Base-by-base conservation (phyloP, 2,329 filamentous ascomycete genomes). In the Acrodontium crateriforme region DNA sequence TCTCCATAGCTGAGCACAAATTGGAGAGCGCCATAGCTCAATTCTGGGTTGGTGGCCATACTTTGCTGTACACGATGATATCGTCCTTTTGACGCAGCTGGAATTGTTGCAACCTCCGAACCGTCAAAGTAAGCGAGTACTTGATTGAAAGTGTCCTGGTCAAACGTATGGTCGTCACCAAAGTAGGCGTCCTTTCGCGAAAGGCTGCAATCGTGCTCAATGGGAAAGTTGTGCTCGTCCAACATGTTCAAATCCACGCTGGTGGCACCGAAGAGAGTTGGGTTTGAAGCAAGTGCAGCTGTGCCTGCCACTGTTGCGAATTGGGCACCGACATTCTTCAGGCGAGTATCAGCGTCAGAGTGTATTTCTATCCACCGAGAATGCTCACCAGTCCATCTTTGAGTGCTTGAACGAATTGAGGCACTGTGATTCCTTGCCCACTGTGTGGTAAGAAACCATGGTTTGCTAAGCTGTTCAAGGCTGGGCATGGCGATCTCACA, bases 191-290 rank as follows among this genome's bases (percentile, higher is more conserved):
- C 51, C 6, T 41, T 35, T 16, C 51, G 41, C 10, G 38, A 45
- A 18, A 55, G 30, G n/a, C 40, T 43, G 13, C 36, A 47, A 29
- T 53, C 50, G 36, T 54, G 49, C 34, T 55, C 51, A 24, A 53
- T 53, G 8, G 44, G 38, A 16, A 44, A 45, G 34, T 48, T 42
- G 29, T 52, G 27, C 22, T 18, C 8, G 21, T 29, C 27, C 8
- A 32, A 16, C n/a, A 22, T 7, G 25, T 32, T 22, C 10, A 28
- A 15, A 12, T 32, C 25, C 18, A 28, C 27, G 10, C 16, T 21
- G 9, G n/a, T n/a, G n/a, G 31, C 12, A 16, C 39, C 38, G 14
- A 24, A 30, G 9, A 41, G 27, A 5, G 34, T 29, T 22, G 41
- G 24, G 2, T 38, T 32, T 7, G 40, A 38, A 6, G 41, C 38